A percentile compares a stretch with the other conserved stretches of the same genome.
Conservation (phyloP, 306 rosid species). For the cucumber (Cucumis sativus) region DNA sequence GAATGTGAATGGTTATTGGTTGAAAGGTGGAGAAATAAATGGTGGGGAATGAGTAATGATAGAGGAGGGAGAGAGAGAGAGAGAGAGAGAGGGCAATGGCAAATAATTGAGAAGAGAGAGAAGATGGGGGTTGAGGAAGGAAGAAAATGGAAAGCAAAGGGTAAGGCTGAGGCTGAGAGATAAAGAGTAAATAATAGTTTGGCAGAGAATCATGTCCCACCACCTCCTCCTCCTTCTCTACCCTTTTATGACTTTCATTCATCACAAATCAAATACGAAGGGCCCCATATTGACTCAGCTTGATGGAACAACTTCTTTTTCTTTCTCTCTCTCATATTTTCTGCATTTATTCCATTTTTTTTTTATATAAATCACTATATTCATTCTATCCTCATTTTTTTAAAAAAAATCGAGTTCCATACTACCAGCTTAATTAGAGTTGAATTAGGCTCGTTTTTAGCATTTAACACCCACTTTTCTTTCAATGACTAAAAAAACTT, state of each 20-base stretch:
- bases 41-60: background rate
- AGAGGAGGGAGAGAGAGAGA: background rate
- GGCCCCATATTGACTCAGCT: slow-evolving; percentile 11
- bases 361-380: too few species aligned
- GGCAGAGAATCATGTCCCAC: slow-evolving; percentile 5
- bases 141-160: background rate
- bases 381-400: too few species aligned
- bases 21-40: background rate
- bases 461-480: too few species aligned
- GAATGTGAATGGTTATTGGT: background rate
- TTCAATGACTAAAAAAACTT: too few species aligned
- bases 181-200: background rate
- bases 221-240: too few species aligned
- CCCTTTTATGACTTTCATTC: background rate
- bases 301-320: background rate
- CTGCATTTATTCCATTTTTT: too few species aligned
- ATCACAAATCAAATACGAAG: background rate
- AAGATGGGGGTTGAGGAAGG: background rate
- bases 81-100: background rate
- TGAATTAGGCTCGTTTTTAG: too few species aligned
- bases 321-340: too few species aligned
- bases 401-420: too few species aligned
- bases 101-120: slow-evolving; percentile 3
- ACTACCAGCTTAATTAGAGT: too few species aligned
- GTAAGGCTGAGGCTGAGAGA: background rate